Percentiles rank a stretch among this genome's conserved stretches.
These are phyloP conservation scores for Potentilla sterilis DNA, from an alignment of 306 rosid species.

Conservation along the genomic window DNA sequence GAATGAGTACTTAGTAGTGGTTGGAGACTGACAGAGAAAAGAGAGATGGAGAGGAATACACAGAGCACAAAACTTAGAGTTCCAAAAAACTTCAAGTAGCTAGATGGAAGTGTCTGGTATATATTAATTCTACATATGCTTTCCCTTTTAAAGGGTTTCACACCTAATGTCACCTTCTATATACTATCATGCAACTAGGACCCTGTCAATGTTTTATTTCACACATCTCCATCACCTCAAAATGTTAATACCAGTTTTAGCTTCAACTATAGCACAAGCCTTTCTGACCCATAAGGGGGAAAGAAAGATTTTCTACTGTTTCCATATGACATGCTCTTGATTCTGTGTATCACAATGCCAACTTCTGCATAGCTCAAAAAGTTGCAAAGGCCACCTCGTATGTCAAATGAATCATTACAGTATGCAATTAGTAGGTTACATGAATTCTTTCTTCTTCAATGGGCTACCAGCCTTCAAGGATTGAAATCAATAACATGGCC, in stretches of 20 bases:
- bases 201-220: constrained; percentile 23
- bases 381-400: not conserved
- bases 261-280: not conserved
- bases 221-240: not conserved
- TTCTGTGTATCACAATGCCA: not conserved
- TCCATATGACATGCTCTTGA: constrained; percentile 1
- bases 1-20: constrained; percentile 8
- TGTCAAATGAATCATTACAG: not conserved
- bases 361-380: constrained; percentile 17
- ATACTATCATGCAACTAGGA: constrained; percentile 25
- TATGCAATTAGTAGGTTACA: constrained; percentile 2
- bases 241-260: not conserved
- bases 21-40: constrained; percentile 8
- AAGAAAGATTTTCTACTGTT: constrained; percentile 7
- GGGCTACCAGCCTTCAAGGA: not conserved
- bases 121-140: constrained; percentile 19
- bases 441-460: not conserved
- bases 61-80: constrained; percentile 61
- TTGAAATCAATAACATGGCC: not conserved
- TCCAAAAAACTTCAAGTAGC: constrained; percentile 42
- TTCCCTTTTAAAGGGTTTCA: constrained; percentile 42
- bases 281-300: not conserved
- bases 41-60: constrained; percentile 34
- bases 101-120: constrained; percentile 18
- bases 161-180: constrained; percentile 47